Conservation (phyloP, 1,139 yeast species). For the Suzukiozyma palmioleophila region DNA sequence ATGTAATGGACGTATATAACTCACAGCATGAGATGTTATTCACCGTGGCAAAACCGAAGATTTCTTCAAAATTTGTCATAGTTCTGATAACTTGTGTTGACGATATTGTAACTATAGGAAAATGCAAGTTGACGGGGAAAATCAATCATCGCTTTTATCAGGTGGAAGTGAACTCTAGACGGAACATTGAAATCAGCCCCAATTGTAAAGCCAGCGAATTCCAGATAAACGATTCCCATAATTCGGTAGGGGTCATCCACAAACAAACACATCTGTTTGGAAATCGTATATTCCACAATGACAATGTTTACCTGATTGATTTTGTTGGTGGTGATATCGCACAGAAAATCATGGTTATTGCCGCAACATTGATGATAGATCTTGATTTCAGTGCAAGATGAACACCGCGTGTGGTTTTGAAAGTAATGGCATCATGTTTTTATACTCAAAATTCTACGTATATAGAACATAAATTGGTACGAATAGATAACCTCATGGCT, state of each 20-base stretch:
- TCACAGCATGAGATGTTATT: neutral
- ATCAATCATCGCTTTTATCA: neutral
- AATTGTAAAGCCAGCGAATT: too few species aligned
- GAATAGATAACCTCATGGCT: too few species aligned
- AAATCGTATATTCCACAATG: neutral
- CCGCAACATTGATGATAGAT: neutral
- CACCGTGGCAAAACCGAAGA: neutral
- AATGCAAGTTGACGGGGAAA: neutral
- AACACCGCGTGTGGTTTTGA: too few species aligned
- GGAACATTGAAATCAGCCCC: too few species aligned
- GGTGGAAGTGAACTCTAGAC: too few species aligned
- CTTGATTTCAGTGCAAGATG: neutral
- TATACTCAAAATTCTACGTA: too few species aligned
- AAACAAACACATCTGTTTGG: neutral
- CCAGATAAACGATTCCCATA: too few species aligned
- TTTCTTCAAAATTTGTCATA: neutral
- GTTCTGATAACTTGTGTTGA: neutral
- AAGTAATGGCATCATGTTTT: too few species aligned
- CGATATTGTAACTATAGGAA: neutral
- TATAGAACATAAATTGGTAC: too few species aligned
- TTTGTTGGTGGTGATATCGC: neutral
- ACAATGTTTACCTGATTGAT: neutral
- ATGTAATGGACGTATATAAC: neutral
- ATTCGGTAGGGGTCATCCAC: too few species aligned
- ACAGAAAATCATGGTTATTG: neutral